These are phyloP conservation scores for Pittosporum tobira DNA, from an alignment of 129 eudicot genomes.

Conservation along the genomic window DNA sequence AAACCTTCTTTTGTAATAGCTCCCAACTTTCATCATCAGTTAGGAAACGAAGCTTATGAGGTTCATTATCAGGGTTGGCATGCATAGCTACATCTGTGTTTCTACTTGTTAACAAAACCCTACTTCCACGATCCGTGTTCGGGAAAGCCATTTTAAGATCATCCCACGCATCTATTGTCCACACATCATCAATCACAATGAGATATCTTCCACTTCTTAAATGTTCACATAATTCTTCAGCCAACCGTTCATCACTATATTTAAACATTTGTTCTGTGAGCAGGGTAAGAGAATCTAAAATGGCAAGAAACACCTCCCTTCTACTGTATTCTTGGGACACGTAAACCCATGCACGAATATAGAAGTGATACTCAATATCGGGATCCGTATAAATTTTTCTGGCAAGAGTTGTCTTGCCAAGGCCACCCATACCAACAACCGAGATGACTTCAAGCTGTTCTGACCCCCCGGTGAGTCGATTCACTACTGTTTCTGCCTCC, in stretches of 20 bases:
- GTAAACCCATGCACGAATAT: slow-evolving; percentile 40
- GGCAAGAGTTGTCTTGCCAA: slow-evolving; percentile 53
- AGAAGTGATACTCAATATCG: slow-evolving; percentile 27
- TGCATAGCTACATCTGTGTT: slow-evolving; percentile 28
- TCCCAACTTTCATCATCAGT: slow-evolving; percentile 33
- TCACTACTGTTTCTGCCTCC: slow-evolving; percentile 31
- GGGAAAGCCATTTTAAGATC: slow-evolving; percentile 37
- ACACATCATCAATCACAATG: slow-evolving; percentile 50
- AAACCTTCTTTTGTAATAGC: slow-evolving; percentile 33
- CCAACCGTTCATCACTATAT: slow-evolving; percentile 31
- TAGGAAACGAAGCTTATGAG: slow-evolving; percentile 29
- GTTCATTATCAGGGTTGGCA: slow-evolving; percentile 13
- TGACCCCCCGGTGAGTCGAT: slow-evolving; percentile 28
- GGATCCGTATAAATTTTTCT: slow-evolving; percentile 38
- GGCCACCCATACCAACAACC: slow-evolving; percentile 52
- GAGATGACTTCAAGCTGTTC: slow-evolving; percentile 37
- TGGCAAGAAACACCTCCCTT: slow-evolving; percentile 29
- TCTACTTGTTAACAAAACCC: slow-evolving; percentile 43
- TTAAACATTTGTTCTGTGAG: slow-evolving; percentile 19
- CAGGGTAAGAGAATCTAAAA: slow-evolving; percentile 17
- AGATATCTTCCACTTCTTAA: slow-evolving; percentile 33
- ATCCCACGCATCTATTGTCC: slow-evolving; percentile 40
- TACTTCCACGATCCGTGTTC: slow-evolving; percentile 21
- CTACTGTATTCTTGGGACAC: slow-evolving; percentile 41
- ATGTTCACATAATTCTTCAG: slow-evolving; percentile 19